A percentile compares a stretch with the other conserved stretches of the same genome.
phyloP scores from a whole-genome alignment of 1,284 basidiomycete species.

The Cryptococcus sp. region DNA sequence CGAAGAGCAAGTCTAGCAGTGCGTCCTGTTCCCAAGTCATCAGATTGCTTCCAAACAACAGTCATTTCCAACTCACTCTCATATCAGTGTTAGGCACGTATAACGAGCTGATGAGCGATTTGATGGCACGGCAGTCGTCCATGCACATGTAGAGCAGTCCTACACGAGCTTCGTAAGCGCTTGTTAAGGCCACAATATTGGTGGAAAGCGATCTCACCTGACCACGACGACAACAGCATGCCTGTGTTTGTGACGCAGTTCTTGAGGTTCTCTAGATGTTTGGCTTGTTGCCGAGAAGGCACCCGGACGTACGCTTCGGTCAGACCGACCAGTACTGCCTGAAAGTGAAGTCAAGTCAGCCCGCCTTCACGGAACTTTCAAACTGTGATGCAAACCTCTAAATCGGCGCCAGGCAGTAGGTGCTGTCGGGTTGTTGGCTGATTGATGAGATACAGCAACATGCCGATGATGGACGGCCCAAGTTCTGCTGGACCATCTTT shows the following conservation, averaged over 20 bases:
- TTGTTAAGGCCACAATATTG: slow-evolving; percentile 4
- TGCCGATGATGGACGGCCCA: slow-evolving; percentile 76
- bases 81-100: slow-evolving; percentile 84
- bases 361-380: not conserved
- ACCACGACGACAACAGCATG: slow-evolving; percentile 87
- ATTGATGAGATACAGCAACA: slow-evolving; percentile 84
- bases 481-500: slow-evolving; percentile 87
- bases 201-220: slow-evolving; percentile 63
- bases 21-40: slow-evolving; percentile 66
- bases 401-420: slow-evolving; percentile 78
- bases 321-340: slow-evolving; percentile 70
- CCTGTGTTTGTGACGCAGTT: slow-evolving; percentile 76
- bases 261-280: slow-evolving; percentile 73
- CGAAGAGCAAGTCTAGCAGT: slow-evolving; percentile 89
- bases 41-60: not conserved
- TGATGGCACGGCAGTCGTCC: slow-evolving; percentile 81
- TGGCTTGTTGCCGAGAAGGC: slow-evolving; percentile 42
- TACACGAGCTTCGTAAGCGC: slow-evolving; percentile 39
- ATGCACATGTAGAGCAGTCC: slow-evolving; percentile 94
- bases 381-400: slow-evolving; percentile 67
- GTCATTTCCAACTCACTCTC: slow-evolving; percentile 61
- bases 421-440: slow-evolving; percentile 78
- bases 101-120: slow-evolving; percentile 80
- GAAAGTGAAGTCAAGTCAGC: slow-evolving; percentile 4
- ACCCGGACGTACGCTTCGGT: slow-evolving; percentile 89